A percentile compares a stretch with the other conserved stretches of the same genome.
These are phyloP conservation scores for Agrostemma githago DNA, from an alignment of 148 eudicot species.

Conservation along the genomic window DNA sequence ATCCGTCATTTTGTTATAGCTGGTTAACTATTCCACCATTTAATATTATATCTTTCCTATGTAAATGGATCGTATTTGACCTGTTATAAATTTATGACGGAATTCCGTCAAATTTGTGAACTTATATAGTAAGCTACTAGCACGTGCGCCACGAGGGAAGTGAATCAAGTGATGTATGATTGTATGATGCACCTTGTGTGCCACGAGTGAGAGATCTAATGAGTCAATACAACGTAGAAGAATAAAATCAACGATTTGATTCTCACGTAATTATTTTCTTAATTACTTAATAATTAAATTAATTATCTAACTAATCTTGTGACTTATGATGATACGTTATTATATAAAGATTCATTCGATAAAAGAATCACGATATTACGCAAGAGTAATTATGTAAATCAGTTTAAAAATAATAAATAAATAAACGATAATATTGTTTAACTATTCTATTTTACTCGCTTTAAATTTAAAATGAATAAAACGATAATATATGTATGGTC, in stretches of 20 bases:
- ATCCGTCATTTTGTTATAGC: too few species aligned
- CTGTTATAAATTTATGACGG: too few species aligned
- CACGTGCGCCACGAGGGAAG: constrained; percentile 16
- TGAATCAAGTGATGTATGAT: not conserved
- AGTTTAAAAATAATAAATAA: too few species aligned
- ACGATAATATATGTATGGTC: too few species aligned
- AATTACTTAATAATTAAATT: not conserved
- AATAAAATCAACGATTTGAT: not conserved
- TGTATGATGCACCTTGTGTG: constrained; percentile 16
- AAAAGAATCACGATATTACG: not conserved
- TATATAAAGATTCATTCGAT: not conserved
- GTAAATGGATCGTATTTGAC: too few species aligned
- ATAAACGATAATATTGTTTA: too few species aligned
- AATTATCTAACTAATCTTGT: not conserved
- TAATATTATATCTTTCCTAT: too few species aligned
- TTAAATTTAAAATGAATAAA: too few species aligned
- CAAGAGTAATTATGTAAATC: too few species aligned
- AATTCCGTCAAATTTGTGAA: too few species aligned
- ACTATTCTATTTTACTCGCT: too few species aligned
- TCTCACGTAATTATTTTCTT: not conserved
- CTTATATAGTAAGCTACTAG: not conserved
- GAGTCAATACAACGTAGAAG: not conserved
- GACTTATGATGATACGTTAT: not conserved
- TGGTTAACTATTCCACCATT: too few species aligned
- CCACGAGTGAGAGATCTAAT: constrained; percentile 14